phyloP scores from a whole-genome alignment of 2,329 filamentous ascomycete genomes.

The Tolypocladium ovalisporum region DNA sequence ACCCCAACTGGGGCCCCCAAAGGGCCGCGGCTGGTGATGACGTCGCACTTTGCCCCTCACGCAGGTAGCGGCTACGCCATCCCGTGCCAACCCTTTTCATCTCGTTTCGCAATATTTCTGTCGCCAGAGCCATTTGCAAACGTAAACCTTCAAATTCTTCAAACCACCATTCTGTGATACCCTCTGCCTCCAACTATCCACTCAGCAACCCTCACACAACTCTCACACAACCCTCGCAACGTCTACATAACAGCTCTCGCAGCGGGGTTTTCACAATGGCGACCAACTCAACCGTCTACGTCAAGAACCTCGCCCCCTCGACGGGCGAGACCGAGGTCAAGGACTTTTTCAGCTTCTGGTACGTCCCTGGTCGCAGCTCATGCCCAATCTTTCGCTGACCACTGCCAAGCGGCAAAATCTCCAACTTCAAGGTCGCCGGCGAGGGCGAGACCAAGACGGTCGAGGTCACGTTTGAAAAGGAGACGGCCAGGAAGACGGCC shows the following conservation, averaged over 20 bases:
- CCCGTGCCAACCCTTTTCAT: background rate
- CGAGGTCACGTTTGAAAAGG: constrained; percentile 93
- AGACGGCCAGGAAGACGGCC: constrained; percentile 92
- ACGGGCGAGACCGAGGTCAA: constrained; percentile 85
- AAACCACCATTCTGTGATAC: background rate
- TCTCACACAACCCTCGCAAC: too few species aligned
- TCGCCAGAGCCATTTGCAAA: background rate
- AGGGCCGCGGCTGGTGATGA: background rate
- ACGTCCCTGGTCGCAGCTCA: constrained; percentile 18
- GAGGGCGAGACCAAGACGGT: constrained; percentile 65
- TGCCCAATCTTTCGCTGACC: background rate
- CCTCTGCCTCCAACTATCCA: too few species aligned
- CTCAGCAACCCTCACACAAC: too few species aligned
- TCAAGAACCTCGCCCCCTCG: constrained; percentile 74
- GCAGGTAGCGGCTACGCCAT: background rate
- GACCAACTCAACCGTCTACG: constrained; percentile 45
- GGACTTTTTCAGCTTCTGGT: constrained; percentile 98
- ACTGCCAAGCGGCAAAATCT: constrained; percentile 74
- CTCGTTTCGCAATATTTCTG: background rate
- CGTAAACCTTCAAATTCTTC: background rate
- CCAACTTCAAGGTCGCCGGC: constrained; percentile 63
- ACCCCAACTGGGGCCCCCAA: too few species aligned
- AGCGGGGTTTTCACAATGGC: constrained; percentile 5
- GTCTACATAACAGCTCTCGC: background rate
- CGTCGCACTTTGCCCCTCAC: background rate